These are phyloP conservation scores for Endotrypanum monterogeii DNA, from an alignment of 208 protist species.

Conservation along the genomic window DNA sequence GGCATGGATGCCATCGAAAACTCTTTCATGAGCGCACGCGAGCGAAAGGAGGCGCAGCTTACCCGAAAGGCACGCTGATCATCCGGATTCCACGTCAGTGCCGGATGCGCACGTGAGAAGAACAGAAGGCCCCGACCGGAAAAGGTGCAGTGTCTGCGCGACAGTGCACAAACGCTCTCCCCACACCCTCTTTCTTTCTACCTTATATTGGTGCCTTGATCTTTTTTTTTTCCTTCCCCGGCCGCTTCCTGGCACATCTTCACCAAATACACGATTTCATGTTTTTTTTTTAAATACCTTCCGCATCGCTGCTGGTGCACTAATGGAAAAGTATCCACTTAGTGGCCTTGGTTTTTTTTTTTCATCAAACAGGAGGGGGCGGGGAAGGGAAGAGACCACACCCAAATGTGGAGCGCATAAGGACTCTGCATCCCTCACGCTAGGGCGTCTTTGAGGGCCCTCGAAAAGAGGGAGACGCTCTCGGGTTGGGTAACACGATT, in stretches of 20 bases:
- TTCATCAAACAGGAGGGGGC: too few relatives aligned
- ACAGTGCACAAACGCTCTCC: background rate
- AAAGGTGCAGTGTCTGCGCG: background rate
- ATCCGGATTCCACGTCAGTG: background rate
- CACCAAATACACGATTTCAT: too few relatives aligned
- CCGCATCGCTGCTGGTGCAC: too few relatives aligned
- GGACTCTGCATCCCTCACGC: background rate
- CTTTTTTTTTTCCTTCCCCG: too few relatives aligned
- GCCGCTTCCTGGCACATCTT: too few relatives aligned
- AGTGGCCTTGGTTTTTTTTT: too few relatives aligned
- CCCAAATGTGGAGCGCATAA: too few relatives aligned
- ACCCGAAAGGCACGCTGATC: conserved; percentile 42
- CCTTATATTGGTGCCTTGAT: background rate
- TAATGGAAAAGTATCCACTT: too few relatives aligned
- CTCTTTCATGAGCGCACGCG: conserved; percentile 77
- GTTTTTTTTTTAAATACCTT: too few relatives aligned
- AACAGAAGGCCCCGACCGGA: background rate
- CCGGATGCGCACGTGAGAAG: background rate
- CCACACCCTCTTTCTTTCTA: background rate
- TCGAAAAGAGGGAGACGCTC: background rate
- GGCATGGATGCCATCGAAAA: conserved; percentile 89
- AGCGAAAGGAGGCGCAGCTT: conserved; percentile 79
- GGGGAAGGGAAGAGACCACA: too few relatives aligned
- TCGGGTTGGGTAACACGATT: background rate
- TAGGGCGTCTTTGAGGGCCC: background rate